phyloP scores from a whole-genome alignment of 139 green algal species.

The Coelastrella sp. region DNA sequence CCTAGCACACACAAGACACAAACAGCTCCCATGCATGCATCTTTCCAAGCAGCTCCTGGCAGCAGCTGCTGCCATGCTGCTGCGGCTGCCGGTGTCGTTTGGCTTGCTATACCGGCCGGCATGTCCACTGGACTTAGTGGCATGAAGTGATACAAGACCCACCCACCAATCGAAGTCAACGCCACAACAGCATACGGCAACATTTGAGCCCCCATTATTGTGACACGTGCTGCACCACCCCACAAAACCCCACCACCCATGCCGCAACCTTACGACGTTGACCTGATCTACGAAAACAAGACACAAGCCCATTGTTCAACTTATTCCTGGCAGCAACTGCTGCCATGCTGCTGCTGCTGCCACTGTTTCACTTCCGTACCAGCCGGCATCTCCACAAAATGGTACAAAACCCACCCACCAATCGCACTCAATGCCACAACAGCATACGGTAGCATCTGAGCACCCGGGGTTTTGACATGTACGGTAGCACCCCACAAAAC shows the following conservation, averaged over 20 bases:
- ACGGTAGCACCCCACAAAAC: slow-evolving; percentile 67
- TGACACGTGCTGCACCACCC: slow-evolving; percentile 44
- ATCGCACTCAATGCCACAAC: slow-evolving; percentile 44
- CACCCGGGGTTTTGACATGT: slow-evolving; percentile 22
- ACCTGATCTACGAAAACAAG: slow-evolving; percentile 78
- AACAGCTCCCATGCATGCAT: too few relatives aligned
- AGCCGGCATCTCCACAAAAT: slow-evolving; percentile 31
- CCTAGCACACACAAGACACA: too few relatives aligned
- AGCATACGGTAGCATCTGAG: slow-evolving; percentile 78
- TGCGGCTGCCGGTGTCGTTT: too few relatives aligned
- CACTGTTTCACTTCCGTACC: background rate
- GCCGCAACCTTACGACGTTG: slow-evolving; percentile 69
- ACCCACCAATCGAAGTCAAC: too few relatives aligned
- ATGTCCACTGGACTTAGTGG: too few relatives aligned
- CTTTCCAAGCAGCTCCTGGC: too few relatives aligned
- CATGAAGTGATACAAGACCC: slow-evolving; percentile 38
- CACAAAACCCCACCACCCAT: slow-evolving; percentile 73
- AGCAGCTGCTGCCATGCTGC: slow-evolving; percentile 10
- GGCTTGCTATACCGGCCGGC: background rate
- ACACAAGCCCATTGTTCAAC: too few relatives aligned
- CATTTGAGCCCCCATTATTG: slow-evolving; percentile 63
- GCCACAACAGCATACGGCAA: slow-evolving; percentile 74
- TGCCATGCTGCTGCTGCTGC: background rate
- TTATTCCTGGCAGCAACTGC: slow-evolving; percentile 5
- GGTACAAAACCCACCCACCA: slow-evolving; percentile 15